Evolutionary conservation across 2,329 filamentous ascomycete species (phyloP), one percentile per base, ranked within the genome.

Genomic region (Beauveria sp.): DNA sequence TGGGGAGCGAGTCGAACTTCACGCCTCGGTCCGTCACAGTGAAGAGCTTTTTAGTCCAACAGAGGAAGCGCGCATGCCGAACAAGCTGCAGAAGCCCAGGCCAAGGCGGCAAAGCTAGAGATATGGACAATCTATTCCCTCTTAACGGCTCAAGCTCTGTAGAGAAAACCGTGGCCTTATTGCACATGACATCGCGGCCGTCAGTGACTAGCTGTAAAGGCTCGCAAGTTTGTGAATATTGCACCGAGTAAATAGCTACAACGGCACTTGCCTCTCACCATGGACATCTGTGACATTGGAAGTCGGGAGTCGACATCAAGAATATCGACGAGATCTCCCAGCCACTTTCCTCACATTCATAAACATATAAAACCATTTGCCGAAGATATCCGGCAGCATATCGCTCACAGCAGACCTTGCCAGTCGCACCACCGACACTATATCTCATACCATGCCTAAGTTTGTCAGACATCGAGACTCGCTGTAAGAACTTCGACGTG

Each of bases 401-500:
- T 57, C 14, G 20, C 8, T n/a, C 28, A 22, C 30, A 57, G n/a
- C 26, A 44, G 26, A 22, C 20, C 16, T 55, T 22, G 34, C 30
- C 59, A 22, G 22, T 10, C 22, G 3, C 52, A n/a, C 12, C 14
- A 14, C 18, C 52, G 3, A 20, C 24, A 20, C 37, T 12, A 22
- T 55, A 61, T 22, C 40, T 37, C 43, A 37, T 12, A 59, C 26
- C 48, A 69, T 67, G 66, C 22, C 64, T 6, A 28, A 74, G 69
- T 57, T 73, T 71, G 59, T 73, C 91, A 81, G 71, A 89, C 81
- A 77, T 77, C 51, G 67, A 70, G 6, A 78, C 87, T 56, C 87
- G 87, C 61, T 91, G 91, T 71, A 75, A 81, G 64, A 79, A 89
- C 64, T 87, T 86, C 20, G 70, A 77, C 2, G 76, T 78, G 24